Base-by-base conservation (phyloP, 768 basidiomycete genomes). In the Lyophyllum decastes region DNA sequence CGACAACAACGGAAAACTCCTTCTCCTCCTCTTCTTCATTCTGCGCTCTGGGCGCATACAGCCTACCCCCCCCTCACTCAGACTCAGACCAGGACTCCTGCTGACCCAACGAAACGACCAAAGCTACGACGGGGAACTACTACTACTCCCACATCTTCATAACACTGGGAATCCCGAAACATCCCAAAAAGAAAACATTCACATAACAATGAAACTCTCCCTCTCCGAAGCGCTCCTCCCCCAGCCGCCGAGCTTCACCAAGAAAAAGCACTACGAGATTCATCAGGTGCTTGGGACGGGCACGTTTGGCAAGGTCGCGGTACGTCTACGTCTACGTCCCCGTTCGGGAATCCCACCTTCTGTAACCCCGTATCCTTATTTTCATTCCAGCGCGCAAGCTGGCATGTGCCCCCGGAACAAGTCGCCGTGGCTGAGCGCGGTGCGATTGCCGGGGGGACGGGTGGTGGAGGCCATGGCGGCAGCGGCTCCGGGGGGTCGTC, bases 251-350 rank as follows among this genome's bases (percentile, higher is more conserved):
- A 93, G 90, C 55, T 95, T 92, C 69, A 73, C 70, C 61, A 95
- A 95, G 82, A 97, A 96, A 80, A 92, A 89, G 71, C 68, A 78
- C 22, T 93, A 94, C 64, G 87, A 88, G 58, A 73, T 90, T 1
- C 85, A 89, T 57, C 81, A 88, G 26, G 78, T 86, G 4, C 77
- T 95, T 4, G 95, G 95, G 4, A 80, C 81, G 14, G 95, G 95
- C 2, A 87, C 93, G 0, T 97, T 96, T 73, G 95, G 95, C 24
- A 92, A 93, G 69, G 96, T 98, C 48, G 80, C 94, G 71, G 89
- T 92, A 66, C 38, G 59, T n/a, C 60, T 19, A 2, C 19, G 4
- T n/a, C 40, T 19, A 19, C 11, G 16, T 17, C 24, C 43, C 16
- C 22, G 43, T 14, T 11, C 24, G 34, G 26, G 41, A 25, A 8